These are phyloP conservation scores for Kickxella alabastrina DNA, from an alignment of 192 early-diverging fungal species.

Conservation along the genomic window DNA sequence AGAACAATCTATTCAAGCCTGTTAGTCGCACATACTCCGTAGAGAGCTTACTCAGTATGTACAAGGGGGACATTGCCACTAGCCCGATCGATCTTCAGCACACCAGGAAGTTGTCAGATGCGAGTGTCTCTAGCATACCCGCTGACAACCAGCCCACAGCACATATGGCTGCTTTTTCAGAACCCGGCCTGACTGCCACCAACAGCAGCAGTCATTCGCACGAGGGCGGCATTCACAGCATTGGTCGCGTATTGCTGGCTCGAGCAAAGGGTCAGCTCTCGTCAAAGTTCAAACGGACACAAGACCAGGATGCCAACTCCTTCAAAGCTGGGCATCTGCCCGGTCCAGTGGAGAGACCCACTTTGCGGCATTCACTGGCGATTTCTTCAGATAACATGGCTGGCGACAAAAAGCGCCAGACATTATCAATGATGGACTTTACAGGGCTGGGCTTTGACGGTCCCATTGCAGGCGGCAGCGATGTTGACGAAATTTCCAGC, in stretches of 20 bases:
- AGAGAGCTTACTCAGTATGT: constrained; percentile 8
- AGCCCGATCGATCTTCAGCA: background rate
- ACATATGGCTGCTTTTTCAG: background rate
- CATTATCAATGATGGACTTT: background rate
- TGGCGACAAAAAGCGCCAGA: background rate
- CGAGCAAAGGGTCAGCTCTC: constrained; percentile 32
- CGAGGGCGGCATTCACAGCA: background rate
- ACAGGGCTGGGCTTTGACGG: background rate
- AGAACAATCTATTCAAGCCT: constrained; percentile 5
- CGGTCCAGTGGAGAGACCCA: background rate
- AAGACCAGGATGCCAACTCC: background rate
- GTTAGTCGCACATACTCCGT: constrained; percentile 18
- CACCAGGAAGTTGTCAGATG: background rate
- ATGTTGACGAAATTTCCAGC: background rate
- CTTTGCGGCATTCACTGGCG: constrained; percentile 10
- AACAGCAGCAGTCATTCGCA: background rate
- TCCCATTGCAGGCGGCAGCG: background rate
- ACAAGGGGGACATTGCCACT: background rate
- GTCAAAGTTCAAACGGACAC: constrained; percentile 9
- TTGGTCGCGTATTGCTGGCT: constrained; percentile 16
- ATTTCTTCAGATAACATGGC: background rate
- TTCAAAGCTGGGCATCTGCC: background rate
- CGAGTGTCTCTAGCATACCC: constrained; percentile 3
- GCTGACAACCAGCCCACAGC: background rate
- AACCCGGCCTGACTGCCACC: background rate